phyloP scores from a whole-genome alignment of 164 flowering plant genomes.

The Tinospora cordifolia region DNA sequence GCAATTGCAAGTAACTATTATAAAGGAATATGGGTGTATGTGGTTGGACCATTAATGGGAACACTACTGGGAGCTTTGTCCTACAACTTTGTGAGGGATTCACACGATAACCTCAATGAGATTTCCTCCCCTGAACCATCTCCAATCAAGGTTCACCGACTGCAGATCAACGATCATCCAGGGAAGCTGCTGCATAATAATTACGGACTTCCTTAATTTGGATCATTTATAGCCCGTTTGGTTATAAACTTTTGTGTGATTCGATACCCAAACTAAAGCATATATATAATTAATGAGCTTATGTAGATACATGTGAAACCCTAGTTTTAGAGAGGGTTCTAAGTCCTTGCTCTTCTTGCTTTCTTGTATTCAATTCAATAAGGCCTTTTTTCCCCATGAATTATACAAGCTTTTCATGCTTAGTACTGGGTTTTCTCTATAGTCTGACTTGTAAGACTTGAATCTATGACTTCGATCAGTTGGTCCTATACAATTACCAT shows the following conservation, averaged over 20 bases:
- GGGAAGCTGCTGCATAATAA: neutral
- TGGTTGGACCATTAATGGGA: conserved; percentile 60
- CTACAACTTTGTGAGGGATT: conserved; percentile 44
- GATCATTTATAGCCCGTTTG: neutral
- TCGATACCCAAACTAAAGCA: too few species aligned
- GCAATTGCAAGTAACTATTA: conserved; percentile 60
- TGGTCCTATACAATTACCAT: too few species aligned
- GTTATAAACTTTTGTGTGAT: neutral
- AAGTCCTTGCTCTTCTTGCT: too few species aligned
- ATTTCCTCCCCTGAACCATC: conserved; percentile 30
- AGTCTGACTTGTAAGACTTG: too few species aligned
- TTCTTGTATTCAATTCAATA: too few species aligned
- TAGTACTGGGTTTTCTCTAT: too few species aligned
- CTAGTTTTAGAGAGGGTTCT: neutral
- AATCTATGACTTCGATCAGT: too few species aligned
- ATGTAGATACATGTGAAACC: neutral
- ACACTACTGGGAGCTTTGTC: conserved; percentile 59
- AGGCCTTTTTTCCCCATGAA: too few species aligned
- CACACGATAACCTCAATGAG: conserved; percentile 23
- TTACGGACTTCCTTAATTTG: too few species aligned
- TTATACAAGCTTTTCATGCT: too few species aligned
- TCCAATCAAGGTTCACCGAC: conserved; percentile 38
- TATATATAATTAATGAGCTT: neutral
- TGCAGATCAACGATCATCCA: conserved; percentile 17
- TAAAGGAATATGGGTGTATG: conserved; percentile 65